A percentile compares a stretch with the other conserved stretches of the same genome.
Conservation (phyloP, 148 eudicot species). For the Mesembryanthemum crystallinum region DNA sequence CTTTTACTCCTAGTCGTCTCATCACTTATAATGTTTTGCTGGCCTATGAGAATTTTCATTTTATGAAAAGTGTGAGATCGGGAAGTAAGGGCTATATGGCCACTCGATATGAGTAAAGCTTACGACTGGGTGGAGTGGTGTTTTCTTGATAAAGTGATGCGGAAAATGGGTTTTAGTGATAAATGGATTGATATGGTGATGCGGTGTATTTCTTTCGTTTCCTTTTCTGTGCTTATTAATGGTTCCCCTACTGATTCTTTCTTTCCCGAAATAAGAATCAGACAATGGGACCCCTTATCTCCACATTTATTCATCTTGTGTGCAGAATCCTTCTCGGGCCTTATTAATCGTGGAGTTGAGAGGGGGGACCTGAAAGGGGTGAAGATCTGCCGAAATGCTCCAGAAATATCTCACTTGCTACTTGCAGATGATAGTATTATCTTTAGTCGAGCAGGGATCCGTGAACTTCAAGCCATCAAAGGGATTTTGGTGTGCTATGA, state of each 20-base stretch:
- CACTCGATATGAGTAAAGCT: neutral
- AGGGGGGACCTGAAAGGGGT: neutral
- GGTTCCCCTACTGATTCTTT: rapidly evolving
- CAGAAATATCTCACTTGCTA: neutral
- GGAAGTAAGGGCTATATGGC: neutral
- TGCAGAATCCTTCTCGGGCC: neutral
- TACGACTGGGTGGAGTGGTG: neutral
- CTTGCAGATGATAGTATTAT: neutral
- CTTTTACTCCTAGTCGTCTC: neutral
- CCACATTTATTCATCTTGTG: neutral
- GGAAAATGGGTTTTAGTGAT: neutral
- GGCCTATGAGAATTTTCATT: neutral
- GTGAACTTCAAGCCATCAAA: neutral
- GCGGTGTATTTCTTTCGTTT: neutral
- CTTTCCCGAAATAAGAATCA: neutral
- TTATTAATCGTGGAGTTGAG: neutral
- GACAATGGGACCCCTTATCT: neutral
- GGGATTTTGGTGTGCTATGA: neutral
- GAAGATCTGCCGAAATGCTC: neutral
- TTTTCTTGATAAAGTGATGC: neutral
- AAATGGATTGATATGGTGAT: neutral
- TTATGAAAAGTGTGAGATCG: neutral
- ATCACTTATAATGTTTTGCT: neutral
- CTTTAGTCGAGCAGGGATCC: neutral
- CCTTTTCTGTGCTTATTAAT: neutral